Conservation (phyloP, 495 filamentous ascomycete genomes). For the Oidiodendron maius region DNA sequence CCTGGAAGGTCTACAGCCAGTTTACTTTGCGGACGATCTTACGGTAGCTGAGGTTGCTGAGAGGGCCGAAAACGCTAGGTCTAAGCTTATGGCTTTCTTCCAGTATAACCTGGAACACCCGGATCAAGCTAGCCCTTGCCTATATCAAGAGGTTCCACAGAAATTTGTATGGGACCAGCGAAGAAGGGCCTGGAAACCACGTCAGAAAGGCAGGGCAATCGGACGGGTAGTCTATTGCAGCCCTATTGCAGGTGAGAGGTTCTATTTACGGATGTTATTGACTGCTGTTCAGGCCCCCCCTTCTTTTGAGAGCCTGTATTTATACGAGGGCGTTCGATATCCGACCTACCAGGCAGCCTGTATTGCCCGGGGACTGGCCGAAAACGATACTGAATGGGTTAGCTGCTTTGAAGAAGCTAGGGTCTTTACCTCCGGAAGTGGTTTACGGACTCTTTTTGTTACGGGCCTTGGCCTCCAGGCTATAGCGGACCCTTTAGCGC, state of each 20-base stretch:
- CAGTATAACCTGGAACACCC: conserved; percentile 8
- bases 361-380: conserved; percentile 1
- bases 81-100: conserved; percentile 17
- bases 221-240: not conserved
- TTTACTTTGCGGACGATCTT: conserved; percentile 13
- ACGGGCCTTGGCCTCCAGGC: not conserved
- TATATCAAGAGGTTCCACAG: conserved; percentile 14
- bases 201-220: not conserved
- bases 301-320: conserved; percentile 3
- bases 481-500: conserved; percentile 1
- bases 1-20: conserved; percentile 2
- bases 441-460: conserved; percentile 7
- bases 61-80: not conserved
- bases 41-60: not conserved
- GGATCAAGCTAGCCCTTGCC: conserved; percentile 3
- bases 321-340: conserved; percentile 1
- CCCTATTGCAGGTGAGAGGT: not conserved
- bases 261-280: conserved; percentile 3
- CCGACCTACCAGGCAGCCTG: not conserved
- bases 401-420: conserved; percentile 4
- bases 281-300: not conserved
- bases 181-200: not conserved
- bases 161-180: conserved; percentile 10
- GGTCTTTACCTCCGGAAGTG: not conserved
- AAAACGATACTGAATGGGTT: conserved; percentile 4